Percentiles rank a stretch among this genome's conserved stretches.
phyloP scores from a whole-genome alignment of 2,329 filamentous ascomycete genomes.

The Alternaria triticimaculans region DNA sequence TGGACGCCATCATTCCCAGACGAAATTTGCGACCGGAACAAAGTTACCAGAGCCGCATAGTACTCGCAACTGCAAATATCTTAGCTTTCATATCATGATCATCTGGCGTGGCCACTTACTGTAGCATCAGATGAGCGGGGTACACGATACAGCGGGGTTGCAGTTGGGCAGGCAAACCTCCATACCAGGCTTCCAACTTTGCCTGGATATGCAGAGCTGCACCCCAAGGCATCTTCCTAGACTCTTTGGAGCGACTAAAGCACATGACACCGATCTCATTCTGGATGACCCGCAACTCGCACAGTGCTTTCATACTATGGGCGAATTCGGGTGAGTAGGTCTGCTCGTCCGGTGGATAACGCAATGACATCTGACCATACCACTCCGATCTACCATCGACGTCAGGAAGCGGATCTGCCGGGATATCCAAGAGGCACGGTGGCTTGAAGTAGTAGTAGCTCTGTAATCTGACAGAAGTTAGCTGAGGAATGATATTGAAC shows the following conservation, averaged over 20 bases:
- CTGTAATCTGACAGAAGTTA: not conserved
- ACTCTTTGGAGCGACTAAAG: not conserved
- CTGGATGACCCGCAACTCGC: slow-evolving; percentile 17
- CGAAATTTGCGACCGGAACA: slow-evolving; percentile 4
- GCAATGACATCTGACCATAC: slow-evolving; percentile 21
- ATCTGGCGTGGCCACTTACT: slow-evolving; percentile 7
- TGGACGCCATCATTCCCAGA: not conserved
- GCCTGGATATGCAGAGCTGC: slow-evolving; percentile 7
- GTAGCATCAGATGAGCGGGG: slow-evolving; percentile 17
- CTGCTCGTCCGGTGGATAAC: slow-evolving; percentile 1
- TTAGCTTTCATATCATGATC: not conserved
- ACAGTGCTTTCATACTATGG: slow-evolving; percentile 12
- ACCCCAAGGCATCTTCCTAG: slow-evolving; percentile 4
- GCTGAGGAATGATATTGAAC: not conserved
- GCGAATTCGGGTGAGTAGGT: slow-evolving; percentile 3
- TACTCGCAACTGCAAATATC: not conserved
- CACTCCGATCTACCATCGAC: slow-evolving; percentile 11
- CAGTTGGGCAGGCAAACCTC: slow-evolving; percentile 4
- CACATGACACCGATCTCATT: slow-evolving; percentile 10
- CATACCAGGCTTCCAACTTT: slow-evolving; percentile 14
- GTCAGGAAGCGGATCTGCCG: slow-evolving; percentile 16
- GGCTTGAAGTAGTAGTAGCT: slow-evolving; percentile 18
- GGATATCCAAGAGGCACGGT: slow-evolving; percentile 8
- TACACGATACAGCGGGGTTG: slow-evolving; percentile 8
- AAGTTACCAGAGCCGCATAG: not conserved